A percentile compares a stretch with the other conserved stretches of the same genome.
These are phyloP conservation scores for Jackrogersella minutella DNA, from an alignment of 495 filamentous ascomycete genomes.

Conservation along the genomic window DNA sequence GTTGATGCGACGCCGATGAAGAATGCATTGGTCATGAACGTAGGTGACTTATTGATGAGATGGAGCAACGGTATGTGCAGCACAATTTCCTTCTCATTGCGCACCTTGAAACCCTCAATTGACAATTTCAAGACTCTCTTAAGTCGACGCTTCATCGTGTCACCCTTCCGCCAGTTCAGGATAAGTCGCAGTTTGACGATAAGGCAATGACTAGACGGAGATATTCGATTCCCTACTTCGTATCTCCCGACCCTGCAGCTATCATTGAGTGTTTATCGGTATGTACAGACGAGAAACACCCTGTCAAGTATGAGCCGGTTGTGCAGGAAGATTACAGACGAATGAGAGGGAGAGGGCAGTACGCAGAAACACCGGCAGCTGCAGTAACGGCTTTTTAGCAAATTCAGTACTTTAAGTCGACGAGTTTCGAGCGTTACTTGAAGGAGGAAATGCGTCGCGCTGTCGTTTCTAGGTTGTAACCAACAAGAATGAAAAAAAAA, in stretches of 20 bases:
- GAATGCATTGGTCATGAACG: slow-evolving; percentile 64
- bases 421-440: neutral
- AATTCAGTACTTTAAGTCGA: neutral
- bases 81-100: neutral
- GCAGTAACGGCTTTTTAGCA: slow-evolving; percentile 15
- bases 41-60: slow-evolving; percentile 67
- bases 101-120: slow-evolving; percentile 14
- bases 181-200: slow-evolving; percentile 48
- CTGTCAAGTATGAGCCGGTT: slow-evolving; percentile 62
- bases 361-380: slow-evolving; percentile 42
- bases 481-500: neutral
- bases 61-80: slow-evolving; percentile 64
- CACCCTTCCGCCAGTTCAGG: slow-evolving; percentile 50
- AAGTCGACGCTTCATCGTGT: slow-evolving; percentile 67
- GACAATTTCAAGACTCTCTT: slow-evolving; percentile 52
- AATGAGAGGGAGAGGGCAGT: slow-evolving; percentile 62
- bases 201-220: slow-evolving; percentile 59
- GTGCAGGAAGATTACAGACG: slow-evolving; percentile 60
- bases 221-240: slow-evolving; percentile 71
- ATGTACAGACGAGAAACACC: slow-evolving; percentile 50
- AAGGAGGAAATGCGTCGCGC: neutral
- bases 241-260: slow-evolving; percentile 61
- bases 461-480: neutral
- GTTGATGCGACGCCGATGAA: slow-evolving; percentile 59
- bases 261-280: slow-evolving; percentile 66